Percentiles rank a stretch among this genome's conserved stretches.
Conservation (phyloP, 306 rosid species). For the Hippophae rhamnoides region DNA sequence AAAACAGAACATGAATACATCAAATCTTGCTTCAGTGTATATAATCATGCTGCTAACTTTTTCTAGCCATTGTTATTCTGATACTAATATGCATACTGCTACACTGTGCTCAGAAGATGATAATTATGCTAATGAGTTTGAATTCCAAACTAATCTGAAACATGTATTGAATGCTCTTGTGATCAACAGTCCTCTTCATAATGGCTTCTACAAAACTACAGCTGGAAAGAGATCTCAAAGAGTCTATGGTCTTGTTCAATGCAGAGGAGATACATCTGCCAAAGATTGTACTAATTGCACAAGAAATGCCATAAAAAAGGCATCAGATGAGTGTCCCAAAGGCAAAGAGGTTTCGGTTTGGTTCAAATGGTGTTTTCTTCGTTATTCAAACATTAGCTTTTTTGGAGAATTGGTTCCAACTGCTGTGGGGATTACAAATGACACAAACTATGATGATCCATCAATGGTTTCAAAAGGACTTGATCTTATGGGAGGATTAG, state of each 20-base stretch:
- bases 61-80: constrained; percentile 19
- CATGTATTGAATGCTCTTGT: constrained; percentile 28
- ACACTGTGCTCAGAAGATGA: constrained; percentile 25
- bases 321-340: constrained; percentile 24
- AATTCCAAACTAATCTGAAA: constrained; percentile 29
- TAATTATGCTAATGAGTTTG: constrained; percentile 18
- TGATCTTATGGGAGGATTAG: constrained; percentile 29
- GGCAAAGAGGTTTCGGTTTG: constrained; percentile 34
- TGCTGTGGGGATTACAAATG: constrained; percentile 28
- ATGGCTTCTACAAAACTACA: constrained; percentile 36
- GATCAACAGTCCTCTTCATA: constrained; percentile 23
- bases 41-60: constrained; percentile 5
- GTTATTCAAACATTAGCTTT: constrained; percentile 34
- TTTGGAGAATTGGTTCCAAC: constrained; percentile 25
- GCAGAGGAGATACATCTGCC: constrained; percentile 45
- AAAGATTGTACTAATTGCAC: constrained; percentile 29
- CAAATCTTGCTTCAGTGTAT: constrained; percentile 11
- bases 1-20: constrained; percentile 27
- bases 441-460: constrained; percentile 40
- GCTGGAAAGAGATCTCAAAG: constrained; percentile 19
- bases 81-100: constrained; percentile 15
- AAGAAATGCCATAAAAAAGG: constrained; percentile 20
- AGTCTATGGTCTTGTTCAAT: constrained; percentile 37
- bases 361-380: constrained; percentile 48
- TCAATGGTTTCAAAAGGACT: constrained; percentile 32